Evolutionary conservation across 1,284 basidiomycete species (phyloP).

Genomic region (Trametes sp.): DNA sequence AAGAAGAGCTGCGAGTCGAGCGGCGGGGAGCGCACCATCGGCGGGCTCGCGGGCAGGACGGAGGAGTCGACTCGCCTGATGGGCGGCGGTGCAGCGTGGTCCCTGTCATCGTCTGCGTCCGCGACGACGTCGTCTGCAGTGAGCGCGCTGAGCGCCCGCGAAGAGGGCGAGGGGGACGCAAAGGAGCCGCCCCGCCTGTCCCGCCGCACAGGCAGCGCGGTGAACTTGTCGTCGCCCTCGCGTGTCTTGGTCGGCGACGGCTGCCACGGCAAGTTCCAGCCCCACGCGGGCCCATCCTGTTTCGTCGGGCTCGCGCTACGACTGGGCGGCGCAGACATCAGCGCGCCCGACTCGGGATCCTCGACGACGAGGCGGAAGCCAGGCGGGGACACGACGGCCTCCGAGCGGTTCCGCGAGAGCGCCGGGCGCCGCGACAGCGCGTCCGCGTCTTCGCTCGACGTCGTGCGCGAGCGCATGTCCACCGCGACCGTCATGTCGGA

Average conservation of each 20-base stretch:
- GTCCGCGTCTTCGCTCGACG: slow-evolving; percentile 5
- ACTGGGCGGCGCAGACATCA: slow-evolving; percentile 16
- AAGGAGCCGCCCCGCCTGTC: slow-evolving; percentile 33
- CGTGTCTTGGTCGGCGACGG: slow-evolving; percentile 25
- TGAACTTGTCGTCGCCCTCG: slow-evolving; percentile 39
- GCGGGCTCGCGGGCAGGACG: slow-evolving; percentile 43
- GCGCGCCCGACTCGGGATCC: slow-evolving; percentile 35
- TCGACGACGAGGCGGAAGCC: slow-evolving; percentile 48
- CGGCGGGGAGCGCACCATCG: slow-evolving; percentile 43
- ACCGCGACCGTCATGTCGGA: slow-evolving; percentile 37
- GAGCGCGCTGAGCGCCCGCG: neutral
- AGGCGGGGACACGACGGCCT: slow-evolving; percentile 22
- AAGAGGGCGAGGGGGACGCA: slow-evolving; percentile 17
- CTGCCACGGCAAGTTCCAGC: slow-evolving; percentile 37
- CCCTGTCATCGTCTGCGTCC: slow-evolving; percentile 2
- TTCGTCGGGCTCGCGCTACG: slow-evolving; percentile 5
- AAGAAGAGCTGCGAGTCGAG: slow-evolving; percentile 47
- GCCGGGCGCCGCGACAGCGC: slow-evolving; percentile 19
- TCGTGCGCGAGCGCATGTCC: slow-evolving; percentile 19
- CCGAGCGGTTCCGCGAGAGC: slow-evolving; percentile 17
- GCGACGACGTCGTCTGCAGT: neutral
- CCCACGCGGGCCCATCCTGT: slow-evolving; percentile 18
- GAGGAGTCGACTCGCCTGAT: slow-evolving; percentile 38
- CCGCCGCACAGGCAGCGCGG: slow-evolving; percentile 39
- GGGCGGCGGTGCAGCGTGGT: neutral